A percentile compares a stretch with the other conserved stretches of the same genome.
Conservation (phyloP, 352 stramenopile genomes). For the Phytophthora litchii region DNA sequence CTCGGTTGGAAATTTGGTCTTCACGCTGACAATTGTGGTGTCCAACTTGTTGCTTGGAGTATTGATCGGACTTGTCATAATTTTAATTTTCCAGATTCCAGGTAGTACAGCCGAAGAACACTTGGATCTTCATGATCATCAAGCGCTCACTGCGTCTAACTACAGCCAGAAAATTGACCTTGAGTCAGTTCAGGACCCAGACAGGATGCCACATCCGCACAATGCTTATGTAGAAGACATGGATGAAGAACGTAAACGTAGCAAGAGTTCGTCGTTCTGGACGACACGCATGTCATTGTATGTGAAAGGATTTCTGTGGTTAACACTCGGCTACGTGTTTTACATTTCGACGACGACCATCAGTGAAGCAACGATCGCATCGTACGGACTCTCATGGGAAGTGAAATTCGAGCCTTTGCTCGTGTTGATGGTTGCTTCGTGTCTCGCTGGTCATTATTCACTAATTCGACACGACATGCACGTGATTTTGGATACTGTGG, state of each 20-base stretch:
- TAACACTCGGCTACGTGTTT: slow-evolving; percentile 62
- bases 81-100: slow-evolving; percentile 68
- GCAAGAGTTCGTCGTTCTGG: slow-evolving; percentile 22
- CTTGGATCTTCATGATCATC: slow-evolving; percentile 33
- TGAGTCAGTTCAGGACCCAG: slow-evolving; percentile 40
- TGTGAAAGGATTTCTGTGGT: slow-evolving; percentile 71
- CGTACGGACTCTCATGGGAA: slow-evolving; percentile 64
- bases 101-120: slow-evolving; percentile 44
- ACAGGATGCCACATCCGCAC: slow-evolving; percentile 52
- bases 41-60: slow-evolving; percentile 60
- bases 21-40: slow-evolving; percentile 57
- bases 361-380: slow-evolving; percentile 42
- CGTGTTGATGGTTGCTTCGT: slow-evolving; percentile 71
- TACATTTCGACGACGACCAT: slow-evolving; percentile 63
- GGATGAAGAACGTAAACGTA: slow-evolving; percentile 18
- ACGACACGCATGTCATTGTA: slow-evolving; percentile 45
- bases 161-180: slow-evolving; percentile 30
- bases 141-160: slow-evolving; percentile 11
- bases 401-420: slow-evolving; percentile 76
- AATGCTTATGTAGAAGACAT: slow-evolving; percentile 57
- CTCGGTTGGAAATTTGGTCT: slow-evolving; percentile 57
- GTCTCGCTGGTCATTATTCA: slow-evolving; percentile 63
- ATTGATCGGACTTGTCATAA: slow-evolving; percentile 50
- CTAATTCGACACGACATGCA: slow-evolving; percentile 80
- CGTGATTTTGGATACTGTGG: slow-evolving; percentile 69